Evolutionary conservation across 176 grass and related monocot species (phyloP), one percentile per base, ranked within the genome.

Genomic region (Bolboschoenus planiculmis): DNA sequence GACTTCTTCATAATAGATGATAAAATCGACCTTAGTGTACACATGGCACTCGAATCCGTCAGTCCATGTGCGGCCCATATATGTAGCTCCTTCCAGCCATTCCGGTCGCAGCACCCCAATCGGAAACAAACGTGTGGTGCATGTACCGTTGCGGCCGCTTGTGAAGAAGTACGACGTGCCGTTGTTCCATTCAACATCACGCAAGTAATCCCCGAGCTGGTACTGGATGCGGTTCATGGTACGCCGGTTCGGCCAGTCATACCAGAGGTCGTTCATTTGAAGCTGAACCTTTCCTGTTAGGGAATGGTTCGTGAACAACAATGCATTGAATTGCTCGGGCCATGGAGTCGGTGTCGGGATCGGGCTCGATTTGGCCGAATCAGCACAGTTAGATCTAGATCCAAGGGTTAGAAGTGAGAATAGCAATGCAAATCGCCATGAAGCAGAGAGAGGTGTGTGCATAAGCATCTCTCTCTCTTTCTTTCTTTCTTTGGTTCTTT

Each of bases 1-100:
- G 36, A 93, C 94, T 47, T 97, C 94, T 87, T 97, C 89, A 56
- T 97, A 97, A 83, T 97, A 97, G 87, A 74, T 86, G 57, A 93
- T 39, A 80, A 97, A 91, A 56, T 93, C 89, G 4, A 87, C 91
- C 89, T 97, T 97, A 58, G 84, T 88, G 89, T 85, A 90, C 1
- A 93, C 29, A 43, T 97, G 87, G 81, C 94, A 93, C 18, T 93
- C 91, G 73, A 93, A 97, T 0, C 91, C 91, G 50, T 83, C 91
- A 39, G 84, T 81, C 56, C 0, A 50, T 61, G 76, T 40, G 34
- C 82, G 91, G 63, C 91, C 94, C 56, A 93, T 84, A 68, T 97
- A 97, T 18, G 85, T 87, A 48, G 94, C 79, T 20, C 79, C 89
- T 3, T 20, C 56, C 31, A 97, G 84, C 86, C 87, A 93, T 79